Conservation (phyloP, 148 eudicot genomes). For the Nepenthes gracilis region DNA sequence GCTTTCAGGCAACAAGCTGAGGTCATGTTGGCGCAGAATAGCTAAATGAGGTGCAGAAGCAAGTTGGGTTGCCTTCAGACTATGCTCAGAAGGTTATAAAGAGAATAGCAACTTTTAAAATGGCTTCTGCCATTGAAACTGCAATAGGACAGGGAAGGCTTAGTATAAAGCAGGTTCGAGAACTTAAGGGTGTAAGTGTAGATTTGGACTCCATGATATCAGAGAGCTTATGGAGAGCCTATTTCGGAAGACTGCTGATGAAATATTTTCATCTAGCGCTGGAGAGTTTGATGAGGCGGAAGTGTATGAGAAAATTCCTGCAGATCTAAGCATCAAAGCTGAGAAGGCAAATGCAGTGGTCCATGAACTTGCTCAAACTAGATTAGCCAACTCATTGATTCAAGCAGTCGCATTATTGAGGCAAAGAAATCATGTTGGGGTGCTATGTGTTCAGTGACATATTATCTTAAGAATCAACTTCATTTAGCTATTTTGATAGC, state of each 20-base stretch:
- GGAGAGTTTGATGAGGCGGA: slow-evolving; percentile 91
- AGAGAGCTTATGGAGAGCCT: slow-evolving; percentile 62
- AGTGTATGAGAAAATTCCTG: slow-evolving; percentile 72
- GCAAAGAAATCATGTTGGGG: slow-evolving; percentile 69
- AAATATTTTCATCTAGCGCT: slow-evolving; percentile 83
- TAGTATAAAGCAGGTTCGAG: slow-evolving; percentile 63
- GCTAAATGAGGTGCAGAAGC: slow-evolving; percentile 63
- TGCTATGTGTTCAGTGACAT: slow-evolving; percentile 35
- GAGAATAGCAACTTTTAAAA: slow-evolving; percentile 61
- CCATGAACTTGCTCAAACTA: slow-evolving; percentile 63
- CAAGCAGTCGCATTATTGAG: slow-evolving; percentile 76
- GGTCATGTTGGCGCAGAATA: slow-evolving; percentile 80
- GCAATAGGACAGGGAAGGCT: slow-evolving; percentile 79
- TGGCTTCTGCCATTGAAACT: slow-evolving; percentile 73
- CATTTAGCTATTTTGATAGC: too few relatives aligned
- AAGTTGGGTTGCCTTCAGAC: slow-evolving; percentile 77
- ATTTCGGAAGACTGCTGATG: slow-evolving; percentile 63
- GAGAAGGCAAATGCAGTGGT: slow-evolving; percentile 63
- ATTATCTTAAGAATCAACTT: too few relatives aligned
- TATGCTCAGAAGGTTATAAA: slow-evolving; percentile 78
- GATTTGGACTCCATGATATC: slow-evolving; percentile 60
- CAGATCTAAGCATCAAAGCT: slow-evolving; percentile 55
- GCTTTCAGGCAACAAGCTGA: slow-evolving; percentile 80
- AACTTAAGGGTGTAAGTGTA: slow-evolving; percentile 64
- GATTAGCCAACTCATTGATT: slow-evolving; percentile 58